Evolutionary conservation across 2,329 filamentous ascomycete species (phyloP).

Genomic region (Gliomastix tumulicola): DNA sequence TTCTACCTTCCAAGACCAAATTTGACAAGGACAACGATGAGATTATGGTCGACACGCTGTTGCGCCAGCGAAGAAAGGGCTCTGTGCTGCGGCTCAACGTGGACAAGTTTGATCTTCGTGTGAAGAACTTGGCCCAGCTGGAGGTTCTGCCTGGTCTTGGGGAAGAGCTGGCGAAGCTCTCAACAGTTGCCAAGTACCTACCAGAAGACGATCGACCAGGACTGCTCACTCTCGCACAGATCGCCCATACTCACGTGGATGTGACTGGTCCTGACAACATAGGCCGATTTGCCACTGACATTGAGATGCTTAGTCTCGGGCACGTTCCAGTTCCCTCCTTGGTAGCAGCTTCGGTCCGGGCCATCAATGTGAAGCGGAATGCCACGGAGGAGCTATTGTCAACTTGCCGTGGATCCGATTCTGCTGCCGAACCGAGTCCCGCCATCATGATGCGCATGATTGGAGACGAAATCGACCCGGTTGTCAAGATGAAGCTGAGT

Average conservation of each 20-base stretch:
- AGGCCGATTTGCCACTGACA: conserved; percentile 53
- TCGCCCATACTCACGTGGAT: conserved; percentile 56
- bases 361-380: conserved; percentile 57
- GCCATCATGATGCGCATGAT: conserved; percentile 87
- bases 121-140: conserved; percentile 59
- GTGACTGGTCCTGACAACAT: conserved; percentile 62
- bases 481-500: conserved; percentile 79
- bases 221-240: conserved; percentile 63
- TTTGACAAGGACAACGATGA: conserved; percentile 83
- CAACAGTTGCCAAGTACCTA: conserved; percentile 86
- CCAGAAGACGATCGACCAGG: conserved; percentile 94
- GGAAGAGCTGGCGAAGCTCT: conserved; percentile 74
- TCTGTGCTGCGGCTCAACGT: conserved; percentile 69
- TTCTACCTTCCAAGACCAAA: conserved; percentile 86
- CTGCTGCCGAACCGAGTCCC: conserved; percentile 18
- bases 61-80: conserved; percentile 81
- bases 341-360: conserved; percentile 67
- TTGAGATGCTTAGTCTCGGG: conserved; percentile 61
- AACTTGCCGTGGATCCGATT: too few relatives aligned
- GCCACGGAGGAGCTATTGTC: conserved; percentile 63
- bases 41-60: conserved; percentile 85
- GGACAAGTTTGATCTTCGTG: conserved; percentile 53
- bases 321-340: conserved; percentile 83
- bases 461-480: conserved; percentile 88
- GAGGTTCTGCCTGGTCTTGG: conserved; percentile 62